phyloP scores from a whole-genome alignment of 2,329 filamentous ascomycete species.

The Chaetomium sp. region DNA sequence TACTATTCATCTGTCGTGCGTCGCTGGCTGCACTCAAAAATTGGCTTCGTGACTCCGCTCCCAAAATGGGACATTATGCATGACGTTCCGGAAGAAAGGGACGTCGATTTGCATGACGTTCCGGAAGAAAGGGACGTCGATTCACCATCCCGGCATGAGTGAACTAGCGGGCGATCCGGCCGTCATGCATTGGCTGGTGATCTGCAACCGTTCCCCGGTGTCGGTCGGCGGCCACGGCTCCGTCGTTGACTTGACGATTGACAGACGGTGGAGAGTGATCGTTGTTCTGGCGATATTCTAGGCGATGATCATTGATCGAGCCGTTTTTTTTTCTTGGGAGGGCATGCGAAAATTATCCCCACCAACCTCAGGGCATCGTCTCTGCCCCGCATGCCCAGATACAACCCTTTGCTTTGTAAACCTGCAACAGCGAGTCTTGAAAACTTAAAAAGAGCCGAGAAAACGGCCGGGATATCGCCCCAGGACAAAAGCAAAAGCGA shows the following conservation, averaged over 20 bases:
- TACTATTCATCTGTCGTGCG: too few species aligned
- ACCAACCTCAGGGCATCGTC: too few species aligned
- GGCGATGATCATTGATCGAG: neutral
- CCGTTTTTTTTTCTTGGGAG: neutral
- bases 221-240: neutral
- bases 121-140: neutral
- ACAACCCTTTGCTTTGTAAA: too few species aligned
- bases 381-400: too few species aligned
- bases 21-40: too few species aligned
- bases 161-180: neutral
- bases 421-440: too few species aligned
- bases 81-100: neutral
- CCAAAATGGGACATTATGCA: constrained; percentile 1
- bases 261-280: neutral
- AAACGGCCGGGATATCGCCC: too few species aligned
- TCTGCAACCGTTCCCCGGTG: neutral
- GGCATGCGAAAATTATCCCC: too few species aligned
- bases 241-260: constrained; percentile 1
- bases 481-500: too few species aligned
- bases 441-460: too few species aligned
- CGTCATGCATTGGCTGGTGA: constrained; percentile 5
- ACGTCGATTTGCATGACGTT: neutral
- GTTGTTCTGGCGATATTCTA: neutral
- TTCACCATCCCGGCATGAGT: too few species aligned
- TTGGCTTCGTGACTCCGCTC: neutral